A percentile compares a stretch with the other conserved stretches of the same genome.
Conservation (phyloP, 108 stramenopile genomes). For the Schizochytrium sp. region DNA sequence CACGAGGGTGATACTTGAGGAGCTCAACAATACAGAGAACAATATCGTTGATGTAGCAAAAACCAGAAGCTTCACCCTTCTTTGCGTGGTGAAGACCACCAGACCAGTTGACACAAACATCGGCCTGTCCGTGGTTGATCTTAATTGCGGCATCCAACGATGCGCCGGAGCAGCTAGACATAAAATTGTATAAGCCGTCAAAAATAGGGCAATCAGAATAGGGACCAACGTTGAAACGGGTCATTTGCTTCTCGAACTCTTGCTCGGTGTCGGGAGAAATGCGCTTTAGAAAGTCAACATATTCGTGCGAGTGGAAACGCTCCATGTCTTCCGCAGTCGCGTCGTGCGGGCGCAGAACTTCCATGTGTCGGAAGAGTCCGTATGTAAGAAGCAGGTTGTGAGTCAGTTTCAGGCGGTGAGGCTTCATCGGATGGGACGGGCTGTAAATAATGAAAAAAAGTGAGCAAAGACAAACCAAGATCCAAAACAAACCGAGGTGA, state of each 20-base stretch:
- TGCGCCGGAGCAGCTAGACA: conserved; percentile 92
- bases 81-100: conserved; percentile 99
- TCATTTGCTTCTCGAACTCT: conserved; percentile 57
- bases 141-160: conserved; percentile 95
- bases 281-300: conserved; percentile 90
- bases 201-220: conserved; percentile 99
- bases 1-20: conserved; percentile 96
- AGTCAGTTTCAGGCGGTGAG: conserved; percentile 95
- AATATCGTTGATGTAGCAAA: conserved; percentile 98
- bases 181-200: conserved; percentile 97
- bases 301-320: conserved; percentile 94
- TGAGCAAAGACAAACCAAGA: no score
- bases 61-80: conserved; percentile 94
- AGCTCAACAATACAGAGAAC: conserved; percentile 98
- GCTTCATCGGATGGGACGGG: conserved; percentile 98
- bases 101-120: conserved; percentile 98
- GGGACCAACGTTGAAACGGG: conserved; percentile 88
- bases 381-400: conserved; percentile 96
- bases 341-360: conserved; percentile 78
- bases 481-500: no score
- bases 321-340: conserved; percentile 82
- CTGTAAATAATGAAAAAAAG: conserved; percentile 68
- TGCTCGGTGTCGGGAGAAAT: conserved; percentile 87
- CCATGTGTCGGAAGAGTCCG: conserved; percentile 96
- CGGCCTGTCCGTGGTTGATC: conserved; percentile 89